A percentile compares a stretch with the other conserved stretches of the same genome.
phyloP scores from a whole-genome alignment of 129 eudicot species.

The Flaveria brownii region DNA sequence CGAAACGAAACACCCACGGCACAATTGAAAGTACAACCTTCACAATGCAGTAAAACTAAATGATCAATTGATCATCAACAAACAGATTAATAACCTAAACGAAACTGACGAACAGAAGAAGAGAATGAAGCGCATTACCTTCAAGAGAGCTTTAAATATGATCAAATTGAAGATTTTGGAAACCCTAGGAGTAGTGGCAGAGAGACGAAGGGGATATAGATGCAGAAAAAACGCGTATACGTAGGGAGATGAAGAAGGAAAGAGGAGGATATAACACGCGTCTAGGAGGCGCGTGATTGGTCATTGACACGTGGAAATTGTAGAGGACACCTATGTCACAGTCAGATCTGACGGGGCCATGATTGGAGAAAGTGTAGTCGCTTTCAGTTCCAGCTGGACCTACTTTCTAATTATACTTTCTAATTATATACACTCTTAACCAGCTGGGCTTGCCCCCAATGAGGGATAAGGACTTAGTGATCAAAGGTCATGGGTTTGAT shows the following conservation, averaged over 20 bases:
- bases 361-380: slow-evolving; percentile 31
- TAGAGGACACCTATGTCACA: slow-evolving; percentile 40
- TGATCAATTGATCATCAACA: not conserved
- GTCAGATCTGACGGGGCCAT: slow-evolving; percentile 74
- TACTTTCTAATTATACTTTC: too few species aligned
- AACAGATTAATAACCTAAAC: not conserved
- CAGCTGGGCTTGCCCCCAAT: too few species aligned
- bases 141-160: not conserved
- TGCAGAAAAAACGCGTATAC: slow-evolving; percentile 26
- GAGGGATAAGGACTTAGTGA: too few species aligned
- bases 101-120: slow-evolving; percentile 4
- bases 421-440: too few species aligned
- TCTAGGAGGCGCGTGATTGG: slow-evolving; percentile 12
- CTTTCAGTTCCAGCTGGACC: slow-evolving; percentile 53
- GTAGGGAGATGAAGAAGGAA: slow-evolving; percentile 24
- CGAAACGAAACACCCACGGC: not conserved
- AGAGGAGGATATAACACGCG: slow-evolving; percentile 32
- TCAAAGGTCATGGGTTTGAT: too few species aligned
- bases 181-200: slow-evolving; percentile 32
- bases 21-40: slow-evolving; percentile 22
- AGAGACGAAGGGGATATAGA: slow-evolving; percentile 10
- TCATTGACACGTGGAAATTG: slow-evolving; percentile 55
- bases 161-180: slow-evolving; percentile 11
- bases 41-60: not conserved
- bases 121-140: slow-evolving; percentile 37